Percentiles rank a stretch among this genome's conserved stretches.
Conservation (phyloP, 352 stramenopile species). For the Globisporangium canariense region DNA sequence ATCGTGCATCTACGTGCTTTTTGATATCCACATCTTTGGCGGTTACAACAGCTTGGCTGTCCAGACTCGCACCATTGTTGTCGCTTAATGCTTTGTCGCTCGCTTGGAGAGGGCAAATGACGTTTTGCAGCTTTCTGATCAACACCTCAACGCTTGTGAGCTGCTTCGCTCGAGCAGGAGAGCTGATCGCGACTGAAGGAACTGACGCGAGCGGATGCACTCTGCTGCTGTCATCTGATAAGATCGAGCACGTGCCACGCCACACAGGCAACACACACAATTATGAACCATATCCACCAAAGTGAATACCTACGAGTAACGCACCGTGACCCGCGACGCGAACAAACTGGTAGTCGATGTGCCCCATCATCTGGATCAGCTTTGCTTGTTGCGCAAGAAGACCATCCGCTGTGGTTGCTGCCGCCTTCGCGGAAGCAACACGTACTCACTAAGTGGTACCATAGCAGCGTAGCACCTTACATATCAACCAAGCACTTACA, state of each 20-base stretch:
- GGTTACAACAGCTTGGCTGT: constrained; percentile 3
- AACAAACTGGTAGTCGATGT: constrained; percentile 40
- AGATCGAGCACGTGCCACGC: not conserved
- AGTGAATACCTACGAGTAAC: not conserved
- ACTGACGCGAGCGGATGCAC: not conserved
- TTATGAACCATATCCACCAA: no score
- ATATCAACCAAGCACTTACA: constrained; percentile 20
- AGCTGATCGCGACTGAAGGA: no score
- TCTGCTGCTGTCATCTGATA: constrained; percentile 8
- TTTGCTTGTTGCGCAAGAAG: constrained; percentile 48
- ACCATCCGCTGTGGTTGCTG: constrained; percentile 41
- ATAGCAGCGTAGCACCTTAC: not conserved
- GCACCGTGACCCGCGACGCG: constrained; percentile 24
- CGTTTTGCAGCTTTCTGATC: constrained; percentile 31
- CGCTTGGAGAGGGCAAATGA: constrained; percentile 15
- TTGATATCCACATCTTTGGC: constrained; percentile 25
- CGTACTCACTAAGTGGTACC: not conserved
- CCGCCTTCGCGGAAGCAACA: constrained; percentile 19
- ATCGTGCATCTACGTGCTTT: constrained; percentile 36
- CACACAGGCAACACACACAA: not conserved
- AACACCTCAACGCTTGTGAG: constrained; percentile 23
- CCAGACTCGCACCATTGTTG: not conserved
- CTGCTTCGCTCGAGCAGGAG: constrained; percentile 5
- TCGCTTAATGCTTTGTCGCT: not conserved
- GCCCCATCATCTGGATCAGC: constrained; percentile 34